Percentiles rank a stretch among this genome's conserved stretches.
Evolutionary conservation across 108 stramenopile genomes (phyloP).

Genomic region (Tribonema minus): DNA sequence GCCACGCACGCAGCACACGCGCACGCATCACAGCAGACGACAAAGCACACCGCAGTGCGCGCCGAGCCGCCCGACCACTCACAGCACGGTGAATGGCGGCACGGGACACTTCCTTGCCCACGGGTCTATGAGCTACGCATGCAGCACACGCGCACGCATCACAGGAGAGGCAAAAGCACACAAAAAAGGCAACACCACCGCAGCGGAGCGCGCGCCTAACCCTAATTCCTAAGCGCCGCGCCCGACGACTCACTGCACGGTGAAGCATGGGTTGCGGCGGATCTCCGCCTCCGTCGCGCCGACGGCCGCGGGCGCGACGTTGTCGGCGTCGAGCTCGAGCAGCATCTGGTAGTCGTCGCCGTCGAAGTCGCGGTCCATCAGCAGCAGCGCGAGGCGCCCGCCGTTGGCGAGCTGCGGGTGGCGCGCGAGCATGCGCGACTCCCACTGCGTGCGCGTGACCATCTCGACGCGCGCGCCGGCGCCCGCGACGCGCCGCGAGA

Average conservation of each 20-base stretch:
- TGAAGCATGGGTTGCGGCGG: slow-evolving; percentile 31
- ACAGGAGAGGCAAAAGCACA: too few species aligned
- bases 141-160: too few species aligned
- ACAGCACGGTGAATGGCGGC: too few species aligned
- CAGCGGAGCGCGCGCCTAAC: too few species aligned
- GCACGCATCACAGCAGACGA: too few species aligned
- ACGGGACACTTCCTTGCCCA: too few species aligned
- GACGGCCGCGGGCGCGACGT: slow-evolving; percentile 33
- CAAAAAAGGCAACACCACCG: too few species aligned
- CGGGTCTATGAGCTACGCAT: too few species aligned
- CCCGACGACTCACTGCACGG: slow-evolving; percentile 14
- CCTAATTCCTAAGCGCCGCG: too few species aligned
- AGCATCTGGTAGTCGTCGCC: slow-evolving; percentile 35
- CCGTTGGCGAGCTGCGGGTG: neutral
- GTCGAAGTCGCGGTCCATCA: slow-evolving; percentile 37
- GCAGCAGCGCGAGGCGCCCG: slow-evolving; percentile 12
- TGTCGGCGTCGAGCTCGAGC: slow-evolving; percentile 35
- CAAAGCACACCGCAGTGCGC: too few species aligned
- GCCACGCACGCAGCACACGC: too few species aligned
- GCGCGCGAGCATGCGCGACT: neutral
- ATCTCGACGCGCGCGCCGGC: neutral
- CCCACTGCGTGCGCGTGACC: neutral
- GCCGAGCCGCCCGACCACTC: too few species aligned
- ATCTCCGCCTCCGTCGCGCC: slow-evolving; percentile 41
- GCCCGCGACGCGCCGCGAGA: neutral